phyloP scores from a whole-genome alignment of 2,329 filamentous ascomycete species.

The Graphilbum ipis-grandicollis region DNA sequence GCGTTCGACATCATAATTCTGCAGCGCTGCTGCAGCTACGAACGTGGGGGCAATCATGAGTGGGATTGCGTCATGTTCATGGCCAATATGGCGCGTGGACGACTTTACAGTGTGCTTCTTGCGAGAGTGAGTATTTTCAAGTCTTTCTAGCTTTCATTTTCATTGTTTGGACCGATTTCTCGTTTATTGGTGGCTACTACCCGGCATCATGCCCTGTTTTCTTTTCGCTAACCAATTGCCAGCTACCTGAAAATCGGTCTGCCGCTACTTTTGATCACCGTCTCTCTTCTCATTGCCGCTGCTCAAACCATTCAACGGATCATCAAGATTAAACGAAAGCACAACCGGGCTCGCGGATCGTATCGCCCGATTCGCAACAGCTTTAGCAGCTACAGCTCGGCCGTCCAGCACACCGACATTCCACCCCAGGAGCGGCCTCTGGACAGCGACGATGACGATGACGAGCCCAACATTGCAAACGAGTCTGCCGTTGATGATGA shows the following conservation, averaged over 20 bases:
- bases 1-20: background rate
- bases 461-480: constrained; percentile 35
- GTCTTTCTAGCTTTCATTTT: too few relatives aligned
- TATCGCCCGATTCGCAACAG: constrained; percentile 5
- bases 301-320: constrained; percentile 37
- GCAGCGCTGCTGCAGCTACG: background rate
- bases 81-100: constrained; percentile 45
- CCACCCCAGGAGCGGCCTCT: constrained; percentile 22
- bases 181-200: background rate
- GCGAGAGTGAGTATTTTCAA: too few relatives aligned
- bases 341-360: background rate
- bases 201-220: background rate
- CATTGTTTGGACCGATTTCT: too few relatives aligned
- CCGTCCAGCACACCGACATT: constrained; percentile 29
- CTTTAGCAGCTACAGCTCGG: constrained; percentile 6
- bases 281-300: constrained; percentile 53
- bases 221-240: constrained; percentile 4
- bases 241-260: constrained; percentile 70
- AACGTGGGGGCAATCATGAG: constrained; percentile 19
- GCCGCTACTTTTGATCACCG: constrained; percentile 50
- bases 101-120: constrained; percentile 48
- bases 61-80: constrained; percentile 36
- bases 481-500: constrained; percentile 18
- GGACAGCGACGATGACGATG: constrained; percentile 28
- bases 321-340: constrained; percentile 28